Evolutionary conservation across 2,329 filamentous ascomycete species (phyloP), one percentile per base, ranked within the genome.

Genomic region (Madurella mycetomatis): DNA sequence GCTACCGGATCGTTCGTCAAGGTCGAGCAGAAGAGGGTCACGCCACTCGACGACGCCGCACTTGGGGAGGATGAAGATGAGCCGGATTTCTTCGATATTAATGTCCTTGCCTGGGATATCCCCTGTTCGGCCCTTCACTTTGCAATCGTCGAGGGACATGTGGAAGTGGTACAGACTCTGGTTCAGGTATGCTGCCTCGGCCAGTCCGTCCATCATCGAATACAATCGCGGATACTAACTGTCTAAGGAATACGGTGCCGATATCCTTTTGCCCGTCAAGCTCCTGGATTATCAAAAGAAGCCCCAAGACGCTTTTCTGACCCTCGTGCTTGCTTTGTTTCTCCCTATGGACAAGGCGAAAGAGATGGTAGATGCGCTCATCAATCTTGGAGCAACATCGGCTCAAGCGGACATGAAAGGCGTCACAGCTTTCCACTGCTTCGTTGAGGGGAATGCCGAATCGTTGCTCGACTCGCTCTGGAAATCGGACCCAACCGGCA

Each of bases 51-150:
- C 31, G 73, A 78, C 1, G 70, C 68, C 9, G 62, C 77, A 1
- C 73, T 76, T 1, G 80, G 85, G 5, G 81, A 83, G 7, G 74
- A 80, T 18, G 77, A 83, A 1, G 78, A 86, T 9, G 86, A 88
- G 17, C 88, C 89, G 1, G 89, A 95, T 68, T 80, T 92, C 49
- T 92, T 88, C 67, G 84, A 94, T 60, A 78, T 92, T 56, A 85
- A 95, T 60, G 80, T 87, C 1, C 66, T 88, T n/a, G 83, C 88
- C 1, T 95, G 90, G 90, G 90, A 95, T 62, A 80, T 78, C 5
- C 83, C 85, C 4, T 82, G 84, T 54, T 87, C 86, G 12, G 83
- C 90, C 1, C 76, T 95, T 5, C 90, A 95, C 67, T 77, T 91
- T 30, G 90, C 90, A 8, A 90, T 95, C 56, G 68, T 88, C 1